Evolutionary conservation across 2,329 filamentous ascomycete species (phyloP).

Genomic region (Fonsecaea monophora): DNA sequence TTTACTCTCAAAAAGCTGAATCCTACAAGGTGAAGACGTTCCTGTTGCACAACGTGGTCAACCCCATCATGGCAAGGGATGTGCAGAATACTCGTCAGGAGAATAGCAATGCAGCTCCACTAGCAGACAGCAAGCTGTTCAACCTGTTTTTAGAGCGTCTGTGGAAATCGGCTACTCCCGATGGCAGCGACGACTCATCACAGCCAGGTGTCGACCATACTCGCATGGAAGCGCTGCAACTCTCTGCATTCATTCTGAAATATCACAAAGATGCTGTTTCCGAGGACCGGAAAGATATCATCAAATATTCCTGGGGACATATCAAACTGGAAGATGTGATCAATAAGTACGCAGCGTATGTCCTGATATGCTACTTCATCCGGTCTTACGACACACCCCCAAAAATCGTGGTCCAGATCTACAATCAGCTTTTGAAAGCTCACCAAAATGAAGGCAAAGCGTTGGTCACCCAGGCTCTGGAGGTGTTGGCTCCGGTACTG

Average conservation of each 20-base stretch:
- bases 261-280: constrained; percentile 88
- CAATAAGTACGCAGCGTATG: constrained; percentile 98
- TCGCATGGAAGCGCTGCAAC: constrained; percentile 91
- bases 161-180: constrained; percentile 87
- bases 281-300: constrained; percentile 94
- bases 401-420: constrained; percentile 96
- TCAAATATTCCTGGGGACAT: constrained; percentile 99
- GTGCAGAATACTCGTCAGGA: constrained; percentile 80
- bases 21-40: constrained; percentile 93
- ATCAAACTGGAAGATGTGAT: constrained; percentile 98
- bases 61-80: constrained; percentile 96
- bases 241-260: constrained; percentile 93
- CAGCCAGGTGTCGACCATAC: constrained; percentile 93
- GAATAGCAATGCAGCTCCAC: constrained; percentile 65
- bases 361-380: constrained; percentile 97
- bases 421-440: constrained; percentile 85
- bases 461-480: constrained; percentile 90
- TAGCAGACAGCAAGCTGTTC: constrained; percentile 86
- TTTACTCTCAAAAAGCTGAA: constrained; percentile 78
- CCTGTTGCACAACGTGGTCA: constrained; percentile 87
- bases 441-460: constrained; percentile 94
- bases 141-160: constrained; percentile 90
- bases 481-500: constrained; percentile 92
- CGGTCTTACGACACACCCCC: constrained; percentile 93
- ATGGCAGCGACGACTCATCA: constrained; percentile 79